A percentile compares a stretch with the other conserved stretches of the same genome.
Evolutionary conservation across 192 early-diverging fungal species (phyloP).

Genomic region (Entophlyctis luteolus): DNA sequence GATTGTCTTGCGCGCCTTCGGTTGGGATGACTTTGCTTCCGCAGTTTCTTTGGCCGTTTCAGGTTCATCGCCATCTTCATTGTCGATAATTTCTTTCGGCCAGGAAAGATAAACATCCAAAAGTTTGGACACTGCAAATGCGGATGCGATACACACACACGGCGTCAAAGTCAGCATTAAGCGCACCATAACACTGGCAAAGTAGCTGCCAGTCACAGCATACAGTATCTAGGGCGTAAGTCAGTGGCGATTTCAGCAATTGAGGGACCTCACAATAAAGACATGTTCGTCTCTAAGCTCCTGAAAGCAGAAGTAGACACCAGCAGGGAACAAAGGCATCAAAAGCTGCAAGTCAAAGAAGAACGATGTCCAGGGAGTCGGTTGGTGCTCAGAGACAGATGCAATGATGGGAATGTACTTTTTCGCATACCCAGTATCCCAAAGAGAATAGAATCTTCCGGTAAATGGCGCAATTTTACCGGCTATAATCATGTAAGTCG

Average conservation of each 20-base stretch:
- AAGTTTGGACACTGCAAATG: slow-evolving; percentile 82
- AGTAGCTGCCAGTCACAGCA: slow-evolving; percentile 96
- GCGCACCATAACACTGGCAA: slow-evolving; percentile 99
- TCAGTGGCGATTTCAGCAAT: too few species aligned
- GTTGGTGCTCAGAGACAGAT: slow-evolving; percentile 99
- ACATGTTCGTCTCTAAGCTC: slow-evolving; percentile 92
- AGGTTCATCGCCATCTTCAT: slow-evolving; percentile 5
- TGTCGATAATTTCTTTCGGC: slow-evolving; percentile 21
- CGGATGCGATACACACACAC: slow-evolving; percentile 90
- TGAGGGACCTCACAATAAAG: slow-evolving; percentile 66
- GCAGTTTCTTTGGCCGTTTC: slow-evolving; percentile 88
- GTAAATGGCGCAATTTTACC: slow-evolving; percentile 97
- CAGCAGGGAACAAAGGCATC: slow-evolving; percentile 95
- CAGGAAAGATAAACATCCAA: slow-evolving; percentile 77
- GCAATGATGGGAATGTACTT: slow-evolving; percentile 99
- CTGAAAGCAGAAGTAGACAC: slow-evolving; percentile 93
- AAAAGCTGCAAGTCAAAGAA: slow-evolving; percentile 98
- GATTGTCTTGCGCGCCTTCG: background rate
- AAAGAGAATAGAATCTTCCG: slow-evolving; percentile 98
- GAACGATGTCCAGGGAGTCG: slow-evolving; percentile 98
- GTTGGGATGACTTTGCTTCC: slow-evolving; percentile 8
- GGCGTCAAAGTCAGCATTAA: slow-evolving; percentile 98
- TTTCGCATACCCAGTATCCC: slow-evolving; percentile 99
- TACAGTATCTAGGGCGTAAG: slow-evolving; percentile 69
- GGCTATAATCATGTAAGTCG: slow-evolving; percentile 87